These are phyloP conservation scores for Trichoderma orchidacearum DNA, from an alignment of 495 filamentous ascomycete genomes.

Conservation along the genomic window DNA sequence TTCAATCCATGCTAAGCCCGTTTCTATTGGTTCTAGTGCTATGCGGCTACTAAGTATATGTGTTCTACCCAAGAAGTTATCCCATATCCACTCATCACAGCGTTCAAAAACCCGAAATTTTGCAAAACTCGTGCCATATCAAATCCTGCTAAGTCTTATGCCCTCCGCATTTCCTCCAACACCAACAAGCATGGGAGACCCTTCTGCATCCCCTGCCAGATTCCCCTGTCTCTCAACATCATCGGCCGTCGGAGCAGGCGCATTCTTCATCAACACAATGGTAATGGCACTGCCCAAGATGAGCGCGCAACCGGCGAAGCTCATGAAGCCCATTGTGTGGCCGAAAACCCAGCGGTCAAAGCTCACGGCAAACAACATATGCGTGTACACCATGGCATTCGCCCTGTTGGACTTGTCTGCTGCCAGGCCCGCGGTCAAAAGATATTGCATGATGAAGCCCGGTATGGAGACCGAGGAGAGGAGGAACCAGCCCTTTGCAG, in stretches of 20 bases:
- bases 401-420: constrained; percentile 55
- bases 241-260: constrained; percentile 3
- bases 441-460: constrained; percentile 78
- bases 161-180: neutral
- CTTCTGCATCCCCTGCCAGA: constrained; percentile 8
- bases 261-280: constrained; percentile 47
- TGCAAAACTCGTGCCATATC: neutral
- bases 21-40: no score
- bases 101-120: no score
- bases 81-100: no score
- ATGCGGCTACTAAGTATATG: no score
- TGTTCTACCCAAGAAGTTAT: no score
- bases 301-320: constrained; percentile 58
- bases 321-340: constrained; percentile 48
- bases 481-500: constrained; percentile 52
- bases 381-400: constrained; percentile 81
- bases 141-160: neutral
- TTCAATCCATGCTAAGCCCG: no score
- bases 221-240: constrained; percentile 5
- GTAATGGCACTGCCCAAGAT: constrained; percentile 74
- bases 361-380: constrained; percentile 81
- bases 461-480: constrained; percentile 56
- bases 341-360: constrained; percentile 75
- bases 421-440: constrained; percentile 69
- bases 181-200: constrained; percentile 7